Evolutionary conservation across 1,284 basidiomycete genomes (phyloP).

Genomic region (Apiotrichum gracile): DNA sequence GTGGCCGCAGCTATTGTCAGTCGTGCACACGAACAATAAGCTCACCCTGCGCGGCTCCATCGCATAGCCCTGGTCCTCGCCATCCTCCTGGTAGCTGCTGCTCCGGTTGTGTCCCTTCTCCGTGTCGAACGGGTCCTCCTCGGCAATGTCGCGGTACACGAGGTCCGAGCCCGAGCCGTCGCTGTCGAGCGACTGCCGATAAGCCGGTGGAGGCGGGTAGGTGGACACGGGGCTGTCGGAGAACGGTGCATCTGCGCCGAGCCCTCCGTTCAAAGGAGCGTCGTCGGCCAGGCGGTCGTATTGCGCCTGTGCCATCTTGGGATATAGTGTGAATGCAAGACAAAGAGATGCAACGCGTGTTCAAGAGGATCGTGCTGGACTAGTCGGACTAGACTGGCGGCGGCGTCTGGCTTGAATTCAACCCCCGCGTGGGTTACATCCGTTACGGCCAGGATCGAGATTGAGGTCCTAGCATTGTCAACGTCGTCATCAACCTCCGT

Average conservation of each 20-base stretch:
- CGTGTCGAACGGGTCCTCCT: constrained; percentile 33
- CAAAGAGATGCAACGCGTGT: background rate
- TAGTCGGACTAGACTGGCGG: too few relatives aligned
- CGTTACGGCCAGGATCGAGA: too few relatives aligned
- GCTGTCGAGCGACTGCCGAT: constrained; percentile 6
- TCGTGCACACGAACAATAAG: background rate
- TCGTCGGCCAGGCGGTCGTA: constrained; percentile 9
- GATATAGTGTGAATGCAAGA: background rate
- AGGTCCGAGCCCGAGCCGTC: constrained; percentile 18
- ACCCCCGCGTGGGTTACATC: background rate
- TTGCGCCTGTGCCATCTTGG: constrained; percentile 6
- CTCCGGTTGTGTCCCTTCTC: constrained; percentile 28
- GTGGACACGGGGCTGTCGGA: background rate
- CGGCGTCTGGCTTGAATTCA: background rate
- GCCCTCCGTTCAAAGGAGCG: background rate
- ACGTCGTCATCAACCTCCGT: background rate
- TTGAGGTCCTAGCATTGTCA: too few relatives aligned
- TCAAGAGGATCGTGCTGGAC: too few relatives aligned
- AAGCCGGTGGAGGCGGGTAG: background rate
- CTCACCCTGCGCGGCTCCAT: constrained; percentile 23
- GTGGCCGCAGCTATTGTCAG: constrained; percentile 25
- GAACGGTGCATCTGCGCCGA: background rate
- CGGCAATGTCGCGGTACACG: constrained; percentile 37
- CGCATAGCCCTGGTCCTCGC: constrained; percentile 26
- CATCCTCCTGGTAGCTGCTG: constrained; percentile 6